These are phyloP conservation scores for Tuctoria greenei DNA, from an alignment of 176 grass and related monocot species.

Conservation along the genomic window DNA sequence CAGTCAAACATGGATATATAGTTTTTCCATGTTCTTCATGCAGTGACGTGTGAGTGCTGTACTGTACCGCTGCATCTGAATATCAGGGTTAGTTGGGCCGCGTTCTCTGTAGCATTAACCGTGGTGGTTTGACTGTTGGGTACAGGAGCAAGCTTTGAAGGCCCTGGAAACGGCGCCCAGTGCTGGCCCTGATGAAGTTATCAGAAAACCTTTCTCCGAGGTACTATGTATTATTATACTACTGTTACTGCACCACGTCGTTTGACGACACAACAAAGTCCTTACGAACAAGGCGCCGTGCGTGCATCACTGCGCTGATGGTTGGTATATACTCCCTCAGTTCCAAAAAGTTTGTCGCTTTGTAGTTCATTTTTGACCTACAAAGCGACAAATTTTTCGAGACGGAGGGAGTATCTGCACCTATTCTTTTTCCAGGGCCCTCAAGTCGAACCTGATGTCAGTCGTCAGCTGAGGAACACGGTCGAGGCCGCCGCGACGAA, in stretches of 20 bases:
- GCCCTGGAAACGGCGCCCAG: constrained; percentile 29
- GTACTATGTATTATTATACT: constrained; percentile 18
- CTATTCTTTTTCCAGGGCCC: background rate
- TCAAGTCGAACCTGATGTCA: background rate
- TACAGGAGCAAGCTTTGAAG: constrained; percentile 47
- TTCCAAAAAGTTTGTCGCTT: too few species aligned
- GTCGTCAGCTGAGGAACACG: background rate
- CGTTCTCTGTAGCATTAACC: constrained; percentile 21
- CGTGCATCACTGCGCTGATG: background rate
- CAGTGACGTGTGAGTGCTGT: background rate
- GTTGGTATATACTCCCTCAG: too few species aligned
- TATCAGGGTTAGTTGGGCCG: background rate
- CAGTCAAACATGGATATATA: background rate
- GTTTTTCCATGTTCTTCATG: background rate
- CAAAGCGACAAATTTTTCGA: too few species aligned
- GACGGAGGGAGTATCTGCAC: too few species aligned
- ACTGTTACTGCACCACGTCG: background rate
- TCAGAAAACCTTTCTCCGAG: constrained; percentile 33
- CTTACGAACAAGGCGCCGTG: background rate
- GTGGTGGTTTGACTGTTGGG: constrained; percentile 5
- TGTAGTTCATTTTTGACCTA: too few species aligned
- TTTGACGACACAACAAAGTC: background rate
- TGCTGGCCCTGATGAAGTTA: constrained; percentile 22
- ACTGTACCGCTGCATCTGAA: background rate
- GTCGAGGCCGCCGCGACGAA: background rate